phyloP scores from a whole-genome alignment of 805 yeast genomes.

The Saccharomycopsis fibuligera region DNA sequence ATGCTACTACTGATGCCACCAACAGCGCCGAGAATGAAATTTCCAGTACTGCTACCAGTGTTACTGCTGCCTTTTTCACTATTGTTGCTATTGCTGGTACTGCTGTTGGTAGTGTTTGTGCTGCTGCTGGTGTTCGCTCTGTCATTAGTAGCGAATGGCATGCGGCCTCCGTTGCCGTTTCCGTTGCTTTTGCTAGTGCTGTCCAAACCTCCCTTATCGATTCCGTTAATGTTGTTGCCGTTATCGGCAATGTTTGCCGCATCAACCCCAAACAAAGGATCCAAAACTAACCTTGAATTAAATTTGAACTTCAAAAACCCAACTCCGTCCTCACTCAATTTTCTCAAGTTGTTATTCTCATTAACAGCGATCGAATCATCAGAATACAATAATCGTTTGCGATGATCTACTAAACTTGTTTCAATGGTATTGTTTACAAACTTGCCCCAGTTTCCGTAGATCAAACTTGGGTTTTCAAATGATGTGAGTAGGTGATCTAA shows the following conservation, averaged over 20 bases:
- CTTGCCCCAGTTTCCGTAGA: slow-evolving; percentile 19
- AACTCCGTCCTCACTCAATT: slow-evolving; percentile 18
- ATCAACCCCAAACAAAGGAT: neutral
- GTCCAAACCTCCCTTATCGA: too few species aligned
- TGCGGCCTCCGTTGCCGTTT: too few species aligned
- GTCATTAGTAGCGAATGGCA: too few species aligned
- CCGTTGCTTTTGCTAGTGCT: too few species aligned
- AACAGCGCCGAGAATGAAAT: neutral
- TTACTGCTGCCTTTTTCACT: neutral
- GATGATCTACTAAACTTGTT: slow-evolving; percentile 12
- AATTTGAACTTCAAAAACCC: slow-evolving; percentile 12
- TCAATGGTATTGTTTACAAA: slow-evolving; percentile 15
- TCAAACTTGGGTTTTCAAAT: slow-evolving; percentile 22
- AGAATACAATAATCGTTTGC: slow-evolving; percentile 15
- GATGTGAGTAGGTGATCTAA: slow-evolving; percentile 24
- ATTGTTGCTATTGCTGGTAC: neutral
- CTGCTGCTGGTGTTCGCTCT: slow-evolving; percentile 21
- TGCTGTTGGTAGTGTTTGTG: neutral
- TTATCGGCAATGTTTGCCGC: neutral
- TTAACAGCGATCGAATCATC: slow-evolving; percentile 1
- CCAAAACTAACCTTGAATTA: neutral
- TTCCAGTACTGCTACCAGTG: neutral
- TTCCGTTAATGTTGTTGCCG: neutral
- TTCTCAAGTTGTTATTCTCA: slow-evolving; percentile 10
- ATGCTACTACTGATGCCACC: neutral